Evolutionary conservation across 306 rosid species (phyloP), one percentile per base, ranked within the genome.

Genomic region (Lagenaria siceraria): DNA sequence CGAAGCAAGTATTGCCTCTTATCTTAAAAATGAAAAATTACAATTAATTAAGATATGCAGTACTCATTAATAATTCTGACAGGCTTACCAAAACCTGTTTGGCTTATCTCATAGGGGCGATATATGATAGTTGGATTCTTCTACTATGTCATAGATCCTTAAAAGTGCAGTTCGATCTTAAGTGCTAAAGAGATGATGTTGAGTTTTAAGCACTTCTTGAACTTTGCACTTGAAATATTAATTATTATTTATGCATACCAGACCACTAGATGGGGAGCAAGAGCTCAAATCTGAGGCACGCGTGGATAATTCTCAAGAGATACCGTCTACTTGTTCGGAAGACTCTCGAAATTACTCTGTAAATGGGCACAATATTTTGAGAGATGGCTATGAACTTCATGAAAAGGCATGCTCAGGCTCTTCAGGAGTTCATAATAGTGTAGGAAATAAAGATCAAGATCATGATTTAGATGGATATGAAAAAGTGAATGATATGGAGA

Each of bases 401-500:
- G 88, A 84, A 68, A 86, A 78, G 83, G 71, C 81, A n/a, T 55
- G 19, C 42, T 53, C 78, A 40, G 72, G 76, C 61, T 72, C 79
- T 58, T 70, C 69, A 9, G 84, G 54, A 85, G 77, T 62, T 79
- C 80, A 79, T 54, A 56, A 63, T 27, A 64, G 69, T 60, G 71
- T 55, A 46, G 78, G 14, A 68, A 78, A 70, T 75, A 64, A 82
- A 73, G 83, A 66, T 79, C 87, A 82, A 75, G 84, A 71, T 78
- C 87, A 75, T 55, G 78, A 79, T 38, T 64, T 77, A 77, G 85
- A 83, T 75, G 89, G 53, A 82, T 82, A 84, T 77, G 88, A 80
- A 83, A 78, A 68, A 80, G 92, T 78, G 17, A 81, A 73, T 80
- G 89, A 84, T 85, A 92, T 92, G 96, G 90, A 89, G 77, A 85